Base-by-base conservation (phyloP, 495 filamentous ascomycete species). In the Penicillium bovifimosum region DNA sequence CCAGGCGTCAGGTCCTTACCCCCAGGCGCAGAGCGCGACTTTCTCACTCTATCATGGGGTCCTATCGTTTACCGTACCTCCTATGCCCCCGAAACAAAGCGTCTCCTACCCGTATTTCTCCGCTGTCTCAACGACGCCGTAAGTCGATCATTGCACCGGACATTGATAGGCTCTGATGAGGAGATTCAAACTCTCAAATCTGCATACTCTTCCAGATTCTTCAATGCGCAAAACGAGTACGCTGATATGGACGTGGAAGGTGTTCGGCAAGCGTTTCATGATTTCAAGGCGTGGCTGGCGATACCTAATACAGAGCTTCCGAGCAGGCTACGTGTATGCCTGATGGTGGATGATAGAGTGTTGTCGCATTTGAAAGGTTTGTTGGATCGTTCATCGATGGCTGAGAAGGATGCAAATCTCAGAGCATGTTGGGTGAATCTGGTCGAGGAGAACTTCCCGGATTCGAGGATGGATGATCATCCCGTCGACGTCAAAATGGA, bases 371-470 rank as follows among this genome's bases (percentile, higher is more conserved):
- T 64, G 14, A 50, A 41, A 40, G 27, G 27, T 14, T 26, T 54
- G 26, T 24, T 58, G 20, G 49, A 60, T 36, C 9, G 17, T n/a
- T 52, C 53, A 17, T 34, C 39, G 5, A 40, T 42, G 47, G 27
- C 11, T 5, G 54, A 47, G 9, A 47, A 49, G 13, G 47, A 47
- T 34, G 20, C 50, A 7, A 50, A 60, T 42, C 17, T 59, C 13
- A 45, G 34, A 4, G 24, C 40, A 28, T 63, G 61, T 42, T 65
- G 57, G 47, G 57, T 70, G 2, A 68, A 64, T 33, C 47, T 66
- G n/a, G 40, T 70, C 20, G 67, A 70, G 50, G 63, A 70, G 31
- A 70, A 68, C 49, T 70, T 63, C 20, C 67, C 65, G 4, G 65
- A 66, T 50, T 41, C 47, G 17, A 42, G 53, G 14, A 55, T 57